These are phyloP conservation scores for Bipolaris gigantea DNA, from an alignment of 2,329 filamentous ascomycete genomes.

Conservation along the genomic window DNA sequence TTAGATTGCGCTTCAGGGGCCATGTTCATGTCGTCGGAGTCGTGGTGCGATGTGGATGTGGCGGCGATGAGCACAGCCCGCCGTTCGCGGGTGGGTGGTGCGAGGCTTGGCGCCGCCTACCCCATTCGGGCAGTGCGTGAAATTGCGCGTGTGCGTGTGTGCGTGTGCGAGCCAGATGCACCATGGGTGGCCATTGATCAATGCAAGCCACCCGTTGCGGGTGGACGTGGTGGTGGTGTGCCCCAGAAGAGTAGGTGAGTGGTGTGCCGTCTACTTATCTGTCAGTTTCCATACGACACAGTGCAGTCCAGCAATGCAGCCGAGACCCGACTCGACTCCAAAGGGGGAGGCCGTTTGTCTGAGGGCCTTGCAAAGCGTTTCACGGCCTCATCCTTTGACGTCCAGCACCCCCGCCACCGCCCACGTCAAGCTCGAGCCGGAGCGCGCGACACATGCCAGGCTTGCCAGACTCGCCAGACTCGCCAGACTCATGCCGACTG, in stretches of 20 bases:
- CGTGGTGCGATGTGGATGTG: not conserved
- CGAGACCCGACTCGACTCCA: not conserved
- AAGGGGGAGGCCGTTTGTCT: not conserved
- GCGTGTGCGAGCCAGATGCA: constrained; percentile 10
- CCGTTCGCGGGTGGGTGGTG: constrained; percentile 6
- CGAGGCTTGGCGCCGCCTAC: not conserved
- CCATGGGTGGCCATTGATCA: not conserved
- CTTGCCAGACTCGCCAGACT: not conserved
- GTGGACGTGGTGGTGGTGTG: not conserved
- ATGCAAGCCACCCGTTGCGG: constrained; percentile 22
- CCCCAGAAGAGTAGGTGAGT: not conserved
- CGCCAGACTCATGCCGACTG: not conserved
- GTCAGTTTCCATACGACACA: not conserved
- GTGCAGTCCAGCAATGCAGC: too few species aligned
- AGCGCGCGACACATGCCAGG: constrained; percentile 1
- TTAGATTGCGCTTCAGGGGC: constrained; percentile 9
- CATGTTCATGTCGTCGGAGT: not conserved
- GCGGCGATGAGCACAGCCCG: constrained; percentile 5
- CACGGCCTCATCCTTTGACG: not conserved
- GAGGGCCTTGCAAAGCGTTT: constrained; percentile 2
- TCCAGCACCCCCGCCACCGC: not conserved
- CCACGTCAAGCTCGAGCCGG: not conserved
- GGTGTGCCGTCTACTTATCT: constrained; percentile 1
- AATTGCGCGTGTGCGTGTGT: constrained; percentile 13
- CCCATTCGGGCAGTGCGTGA: constrained; percentile 1